phyloP scores from a whole-genome alignment of 1,284 basidiomycete species.

The Ustilago xerochloae region DNA sequence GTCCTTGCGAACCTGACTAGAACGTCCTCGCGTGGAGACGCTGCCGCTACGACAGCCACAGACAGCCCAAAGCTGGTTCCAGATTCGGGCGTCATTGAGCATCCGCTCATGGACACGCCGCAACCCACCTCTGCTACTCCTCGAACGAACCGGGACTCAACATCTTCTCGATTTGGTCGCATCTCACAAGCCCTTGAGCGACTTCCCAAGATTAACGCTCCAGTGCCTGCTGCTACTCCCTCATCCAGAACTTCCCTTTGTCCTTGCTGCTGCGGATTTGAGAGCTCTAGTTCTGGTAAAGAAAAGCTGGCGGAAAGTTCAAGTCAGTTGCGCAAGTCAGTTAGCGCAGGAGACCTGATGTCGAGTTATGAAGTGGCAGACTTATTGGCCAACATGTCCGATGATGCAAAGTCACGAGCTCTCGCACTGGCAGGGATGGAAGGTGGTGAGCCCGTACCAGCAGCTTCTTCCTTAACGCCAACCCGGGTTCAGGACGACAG shows the following conservation, averaged over 20 bases:
- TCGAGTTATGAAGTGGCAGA: constrained; percentile 19
- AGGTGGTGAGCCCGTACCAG: neutral
- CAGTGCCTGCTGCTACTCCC: neutral
- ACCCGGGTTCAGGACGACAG: neutral
- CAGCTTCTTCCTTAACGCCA: neutral
- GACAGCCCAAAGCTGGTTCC: neutral
- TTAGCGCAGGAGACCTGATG: neutral
- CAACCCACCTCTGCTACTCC: neutral
- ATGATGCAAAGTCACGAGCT: constrained; percentile 23
- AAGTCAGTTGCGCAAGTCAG: neutral
- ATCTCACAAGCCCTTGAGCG: constrained; percentile 9
- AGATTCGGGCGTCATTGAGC: neutral
- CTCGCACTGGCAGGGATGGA: constrained; percentile 36
- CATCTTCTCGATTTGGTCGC: neutral
- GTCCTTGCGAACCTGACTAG: constrained; percentile 8
- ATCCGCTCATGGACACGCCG: neutral
- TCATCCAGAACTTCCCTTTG: neutral
- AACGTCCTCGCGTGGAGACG: constrained; percentile 8
- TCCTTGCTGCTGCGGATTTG: neutral
- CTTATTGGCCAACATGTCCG: constrained; percentile 35
- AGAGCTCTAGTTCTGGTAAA: no score
- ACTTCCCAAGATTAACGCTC: neutral
- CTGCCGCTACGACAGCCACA: neutral
- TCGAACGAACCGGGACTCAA: neutral
- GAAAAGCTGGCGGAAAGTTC: neutral